Conservation (phyloP, 1,284 basidiomycete genomes). For the Cryptococcus sp. region DNA sequence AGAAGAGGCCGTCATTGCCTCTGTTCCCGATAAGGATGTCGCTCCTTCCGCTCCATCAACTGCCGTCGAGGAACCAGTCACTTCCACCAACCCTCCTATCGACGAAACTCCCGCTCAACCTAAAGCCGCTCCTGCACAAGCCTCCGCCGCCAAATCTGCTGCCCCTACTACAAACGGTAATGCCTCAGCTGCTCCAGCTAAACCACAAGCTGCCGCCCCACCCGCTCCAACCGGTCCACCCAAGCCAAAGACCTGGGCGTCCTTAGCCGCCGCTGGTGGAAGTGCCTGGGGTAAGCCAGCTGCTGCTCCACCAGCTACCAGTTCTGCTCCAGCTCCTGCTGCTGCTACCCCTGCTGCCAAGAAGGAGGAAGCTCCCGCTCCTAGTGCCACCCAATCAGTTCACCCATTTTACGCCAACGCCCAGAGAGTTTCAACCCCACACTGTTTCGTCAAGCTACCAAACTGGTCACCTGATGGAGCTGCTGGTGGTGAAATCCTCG, state of each 20-base stretch:
- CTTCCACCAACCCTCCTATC: constrained; percentile 9
- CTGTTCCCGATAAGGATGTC: constrained; percentile 39
- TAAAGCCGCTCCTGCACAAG: constrained; percentile 13
- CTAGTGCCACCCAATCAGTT: constrained; percentile 15
- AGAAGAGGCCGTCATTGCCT: constrained; percentile 39
- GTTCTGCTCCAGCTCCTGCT: constrained; percentile 14
- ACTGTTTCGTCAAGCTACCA: constrained; percentile 76
- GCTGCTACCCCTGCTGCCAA: constrained; percentile 14
- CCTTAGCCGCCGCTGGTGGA: constrained; percentile 67
- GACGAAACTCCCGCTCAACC: constrained; percentile 1
- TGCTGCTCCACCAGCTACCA: constrained; percentile 24
- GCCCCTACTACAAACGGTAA: constrained; percentile 19
- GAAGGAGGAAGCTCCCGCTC: constrained; percentile 10
- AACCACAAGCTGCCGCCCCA: constrained; percentile 25
- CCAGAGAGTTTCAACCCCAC: constrained; percentile 59
- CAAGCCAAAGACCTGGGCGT: constrained; percentile 80
- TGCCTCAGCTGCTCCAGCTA: constrained; percentile 21
- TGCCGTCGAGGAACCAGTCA: constrained; percentile 26
- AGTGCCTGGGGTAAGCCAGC: constrained; percentile 50
- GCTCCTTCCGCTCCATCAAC: constrained; percentile 24
- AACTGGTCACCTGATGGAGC: constrained; percentile 44
- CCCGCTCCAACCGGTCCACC: constrained; percentile 39
- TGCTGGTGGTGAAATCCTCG: constrained; percentile 63
- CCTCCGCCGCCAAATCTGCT: constrained; percentile 37
- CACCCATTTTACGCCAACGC: constrained; percentile 59